Conservation (phyloP, 2,329 filamentous ascomycete genomes). For the Colletotrichum lentis region DNA sequence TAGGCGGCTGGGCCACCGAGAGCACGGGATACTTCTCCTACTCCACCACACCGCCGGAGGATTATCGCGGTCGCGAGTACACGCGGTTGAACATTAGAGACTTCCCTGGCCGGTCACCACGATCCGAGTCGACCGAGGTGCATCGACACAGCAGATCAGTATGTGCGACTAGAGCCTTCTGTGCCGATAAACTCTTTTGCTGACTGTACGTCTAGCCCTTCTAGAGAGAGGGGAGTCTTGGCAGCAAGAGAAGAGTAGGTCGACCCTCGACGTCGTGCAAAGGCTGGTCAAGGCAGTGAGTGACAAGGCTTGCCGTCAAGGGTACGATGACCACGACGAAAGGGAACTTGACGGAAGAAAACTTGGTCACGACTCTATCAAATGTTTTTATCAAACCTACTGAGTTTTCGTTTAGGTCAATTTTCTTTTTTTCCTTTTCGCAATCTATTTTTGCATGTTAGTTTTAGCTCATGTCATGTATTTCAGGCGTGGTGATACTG, state of each 20-base stretch:
- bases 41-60: background rate
- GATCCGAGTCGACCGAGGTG: conserved; percentile 2
- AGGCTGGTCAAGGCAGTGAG: background rate
- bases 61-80: background rate
- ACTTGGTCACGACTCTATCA: background rate
- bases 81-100: background rate
- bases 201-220: background rate
- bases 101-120: background rate
- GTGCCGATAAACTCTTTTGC: background rate
- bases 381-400: background rate
- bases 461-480: background rate
- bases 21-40: no score
- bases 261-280: background rate
- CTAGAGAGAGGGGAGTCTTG: background rate
- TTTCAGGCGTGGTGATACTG: background rate
- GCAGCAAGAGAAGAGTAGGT: background rate
- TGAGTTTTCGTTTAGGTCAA: background rate
- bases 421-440: background rate
- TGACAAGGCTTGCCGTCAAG: background rate
- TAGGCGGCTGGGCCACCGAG: background rate
- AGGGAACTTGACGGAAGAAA: background rate
- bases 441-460: background rate
- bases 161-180: background rate
- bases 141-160: background rate
- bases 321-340: background rate